Evolutionary conservation across 116 monocot genomes (phyloP).

Genomic region (Zostera marina): DNA sequence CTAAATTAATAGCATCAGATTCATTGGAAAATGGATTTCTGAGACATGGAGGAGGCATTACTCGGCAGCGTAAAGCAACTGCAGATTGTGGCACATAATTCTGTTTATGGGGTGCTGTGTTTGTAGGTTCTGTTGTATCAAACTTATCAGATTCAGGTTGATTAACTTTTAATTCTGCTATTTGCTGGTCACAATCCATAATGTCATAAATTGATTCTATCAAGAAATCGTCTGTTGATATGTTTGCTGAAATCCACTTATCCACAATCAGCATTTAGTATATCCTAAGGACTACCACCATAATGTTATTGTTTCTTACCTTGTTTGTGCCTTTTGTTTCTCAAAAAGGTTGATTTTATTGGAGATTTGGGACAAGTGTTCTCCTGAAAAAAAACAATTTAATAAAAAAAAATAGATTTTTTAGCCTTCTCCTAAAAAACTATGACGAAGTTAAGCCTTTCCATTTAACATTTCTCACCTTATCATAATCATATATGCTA

Average conservation of each 20-base stretch:
- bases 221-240: conserved; percentile 25
- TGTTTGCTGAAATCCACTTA: neutral
- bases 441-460: neutral
- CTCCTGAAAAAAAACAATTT: conserved; percentile 22
- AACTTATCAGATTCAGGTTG: conserved; percentile 13
- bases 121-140: conserved; percentile 4
- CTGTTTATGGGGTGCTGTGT: conserved; percentile 14
- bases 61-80: conserved; percentile 70
- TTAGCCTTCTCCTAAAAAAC: neutral
- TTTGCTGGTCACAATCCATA: conserved; percentile 14
- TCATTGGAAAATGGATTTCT: conserved; percentile 68
- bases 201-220: conserved; percentile 9
- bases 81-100: conserved; percentile 72
- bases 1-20: conserved; percentile 22
- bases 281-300: too few relatives aligned
- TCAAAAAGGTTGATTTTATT: conserved; percentile 33
- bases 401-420: neutral
- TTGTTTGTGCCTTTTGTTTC: conserved; percentile 42
- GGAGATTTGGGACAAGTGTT: conserved; percentile 64
- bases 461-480: conserved; percentile 20
- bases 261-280: neutral
- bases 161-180: conserved; percentile 18
- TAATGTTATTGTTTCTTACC: conserved; percentile 14
- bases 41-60: conserved; percentile 89
- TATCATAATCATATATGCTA: conserved; percentile 28